Evolutionary conservation across 2,329 filamentous ascomycete genomes (phyloP).

Genomic region (Aspergillus sp.): DNA sequence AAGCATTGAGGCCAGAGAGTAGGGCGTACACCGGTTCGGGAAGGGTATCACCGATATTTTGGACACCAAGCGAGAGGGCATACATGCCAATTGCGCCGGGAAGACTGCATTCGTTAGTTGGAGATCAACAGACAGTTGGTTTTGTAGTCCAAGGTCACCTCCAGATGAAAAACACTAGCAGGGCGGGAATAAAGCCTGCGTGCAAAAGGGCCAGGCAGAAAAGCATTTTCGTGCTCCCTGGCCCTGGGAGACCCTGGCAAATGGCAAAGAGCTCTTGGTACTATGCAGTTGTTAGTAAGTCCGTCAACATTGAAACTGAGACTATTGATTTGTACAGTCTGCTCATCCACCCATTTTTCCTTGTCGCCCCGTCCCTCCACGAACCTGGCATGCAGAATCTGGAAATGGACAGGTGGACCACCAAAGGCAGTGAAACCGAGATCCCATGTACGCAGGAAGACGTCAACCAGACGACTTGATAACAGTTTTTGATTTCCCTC

Average conservation of each 20-base stretch:
- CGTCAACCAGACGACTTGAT: constrained; percentile 24
- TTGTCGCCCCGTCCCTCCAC: constrained; percentile 45
- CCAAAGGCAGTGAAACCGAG: constrained; percentile 63
- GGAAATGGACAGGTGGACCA: constrained; percentile 66
- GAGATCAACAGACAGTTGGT: not conserved
- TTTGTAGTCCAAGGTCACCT: constrained; percentile 37
- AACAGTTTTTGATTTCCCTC: constrained; percentile 7
- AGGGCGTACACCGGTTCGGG: constrained; percentile 63
- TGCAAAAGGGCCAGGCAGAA: constrained; percentile 65
- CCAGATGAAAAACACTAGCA: constrained; percentile 62
- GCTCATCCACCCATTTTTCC: constrained; percentile 63
- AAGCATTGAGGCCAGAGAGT: constrained; percentile 66
- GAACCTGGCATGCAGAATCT: constrained; percentile 61
- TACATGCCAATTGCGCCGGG: constrained; percentile 70
- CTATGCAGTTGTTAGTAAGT: constrained; percentile 29
- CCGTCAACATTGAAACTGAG: no score
- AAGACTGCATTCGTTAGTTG: constrained; percentile 41
- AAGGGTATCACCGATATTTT: constrained; percentile 54
- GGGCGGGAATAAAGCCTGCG: constrained; percentile 53
- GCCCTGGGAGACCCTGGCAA: constrained; percentile 63
- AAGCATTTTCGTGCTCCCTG: constrained; percentile 65
- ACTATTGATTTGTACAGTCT: constrained; percentile 47
- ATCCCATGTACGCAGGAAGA: constrained; percentile 48
- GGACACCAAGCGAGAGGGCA: constrained; percentile 60
- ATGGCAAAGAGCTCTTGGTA: constrained; percentile 70